These are phyloP conservation scores for Micractinium sp. DNA, from an alignment of 139 green algal species.

Conservation along the genomic window DNA sequence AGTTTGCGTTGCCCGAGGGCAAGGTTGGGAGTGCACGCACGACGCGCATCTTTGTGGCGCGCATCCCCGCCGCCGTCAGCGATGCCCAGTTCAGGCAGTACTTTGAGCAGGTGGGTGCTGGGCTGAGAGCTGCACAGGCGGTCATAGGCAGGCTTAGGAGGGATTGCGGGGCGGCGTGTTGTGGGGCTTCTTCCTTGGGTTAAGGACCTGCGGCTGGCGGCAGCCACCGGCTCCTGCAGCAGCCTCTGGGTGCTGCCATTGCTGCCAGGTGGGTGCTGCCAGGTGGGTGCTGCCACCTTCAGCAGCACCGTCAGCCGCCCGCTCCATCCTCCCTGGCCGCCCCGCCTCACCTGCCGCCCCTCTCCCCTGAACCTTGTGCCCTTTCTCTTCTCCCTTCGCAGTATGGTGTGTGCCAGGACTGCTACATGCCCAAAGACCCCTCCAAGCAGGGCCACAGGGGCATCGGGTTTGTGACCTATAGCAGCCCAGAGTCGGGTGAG, in stretches of 20 bases:
- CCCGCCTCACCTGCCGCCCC: not conserved
- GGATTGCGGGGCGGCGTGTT: not conserved
- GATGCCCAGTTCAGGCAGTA: constrained; percentile 83
- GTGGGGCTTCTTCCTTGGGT: no score
- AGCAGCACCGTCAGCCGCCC: not conserved
- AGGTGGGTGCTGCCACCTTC: not conserved
- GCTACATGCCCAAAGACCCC: constrained; percentile 91
- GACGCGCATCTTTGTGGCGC: constrained; percentile 89
- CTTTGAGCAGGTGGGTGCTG: constrained; percentile 68
- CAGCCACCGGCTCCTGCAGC: not conserved
- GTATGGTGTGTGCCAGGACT: constrained; percentile 85
- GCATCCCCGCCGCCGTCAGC: constrained; percentile 80
- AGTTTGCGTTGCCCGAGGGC: constrained; percentile 81
- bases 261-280: no score
- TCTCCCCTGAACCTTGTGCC: not conserved
- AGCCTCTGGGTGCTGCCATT: not conserved
- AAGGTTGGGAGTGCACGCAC: constrained; percentile 47
- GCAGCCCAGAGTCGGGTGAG: constrained; percentile 74
- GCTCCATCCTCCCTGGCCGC: not conserved
- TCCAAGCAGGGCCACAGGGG: constrained; percentile 80
- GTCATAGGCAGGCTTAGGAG: not conserved
- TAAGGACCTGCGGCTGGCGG: no score
- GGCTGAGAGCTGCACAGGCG: not conserved
- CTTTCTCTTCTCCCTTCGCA: not conserved
- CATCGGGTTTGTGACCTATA: constrained; percentile 92